These are phyloP conservation scores for Trifolium pratense DNA, from an alignment of 306 rosid species.

Conservation along the genomic window DNA sequence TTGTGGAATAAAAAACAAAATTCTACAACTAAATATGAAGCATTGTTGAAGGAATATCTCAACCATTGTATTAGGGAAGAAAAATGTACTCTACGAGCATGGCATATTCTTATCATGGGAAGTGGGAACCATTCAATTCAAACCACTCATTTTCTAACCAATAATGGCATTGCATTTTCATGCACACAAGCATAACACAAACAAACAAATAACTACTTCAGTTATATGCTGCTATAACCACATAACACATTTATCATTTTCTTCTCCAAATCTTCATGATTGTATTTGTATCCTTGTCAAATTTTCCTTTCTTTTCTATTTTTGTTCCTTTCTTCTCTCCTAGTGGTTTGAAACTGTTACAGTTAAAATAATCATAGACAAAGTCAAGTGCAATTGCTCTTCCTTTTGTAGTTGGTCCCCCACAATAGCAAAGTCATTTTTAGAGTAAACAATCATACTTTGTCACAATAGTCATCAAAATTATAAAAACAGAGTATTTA, in stretches of 20 bases:
- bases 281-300: background rate
- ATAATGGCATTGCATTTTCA: slow-evolving; percentile 15
- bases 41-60: background rate
- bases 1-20: background rate
- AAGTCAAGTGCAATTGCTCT: slow-evolving; percentile 39
- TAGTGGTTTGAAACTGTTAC: background rate
- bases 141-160: slow-evolving; percentile 28
- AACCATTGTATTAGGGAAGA: background rate
- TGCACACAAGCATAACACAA: slow-evolving; percentile 15
- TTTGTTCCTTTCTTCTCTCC: background rate
- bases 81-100: background rate
- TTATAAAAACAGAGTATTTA: too few species aligned
- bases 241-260: slow-evolving; percentile 12
- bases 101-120: slow-evolving; percentile 26
- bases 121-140: background rate
- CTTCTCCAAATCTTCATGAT: background rate
- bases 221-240: slow-evolving; percentile 9
- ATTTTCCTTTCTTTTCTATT: slow-evolving; percentile 5
- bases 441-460: background rate
- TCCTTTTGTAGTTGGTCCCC: slow-evolving; percentile 42
- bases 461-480: background rate
- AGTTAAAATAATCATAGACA: slow-evolving; percentile 14
- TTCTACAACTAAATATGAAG: background rate
- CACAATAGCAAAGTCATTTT: slow-evolving; percentile 14
- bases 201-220: slow-evolving; percentile 30